Evolutionary conservation across 2,329 filamentous ascomycete genomes (phyloP).

Genomic region (Cytospora piceae): DNA sequence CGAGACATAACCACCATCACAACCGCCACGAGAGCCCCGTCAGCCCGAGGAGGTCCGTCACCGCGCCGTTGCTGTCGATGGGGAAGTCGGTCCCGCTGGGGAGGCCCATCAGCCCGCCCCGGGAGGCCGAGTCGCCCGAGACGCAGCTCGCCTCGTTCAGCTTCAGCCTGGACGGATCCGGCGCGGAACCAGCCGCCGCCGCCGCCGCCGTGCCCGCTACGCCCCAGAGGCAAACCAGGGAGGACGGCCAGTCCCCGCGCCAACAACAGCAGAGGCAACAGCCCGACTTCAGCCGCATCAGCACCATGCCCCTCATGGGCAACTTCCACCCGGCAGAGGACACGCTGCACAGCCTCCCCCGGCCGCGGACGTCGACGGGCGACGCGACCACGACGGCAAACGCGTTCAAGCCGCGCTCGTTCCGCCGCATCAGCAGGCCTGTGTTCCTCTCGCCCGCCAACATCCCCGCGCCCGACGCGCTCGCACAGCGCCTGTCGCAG

Average conservation of each 20-base stretch:
- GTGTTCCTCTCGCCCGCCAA: conserved; percentile 26
- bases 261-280: neutral
- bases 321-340: neutral
- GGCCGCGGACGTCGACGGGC: conserved; percentile 25
- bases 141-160: conserved; percentile 19
- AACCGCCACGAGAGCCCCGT: conserved; percentile 2
- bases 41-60: conserved; percentile 25
- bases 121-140: conserved; percentile 4
- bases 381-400: conserved; percentile 8
- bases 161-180: conserved; percentile 16
- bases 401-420: conserved; percentile 24
- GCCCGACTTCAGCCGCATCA: conserved; percentile 25
- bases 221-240: neutral
- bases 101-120: conserved; percentile 26
- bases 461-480: conserved; percentile 20
- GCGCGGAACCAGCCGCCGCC: neutral
- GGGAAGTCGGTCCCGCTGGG: conserved; percentile 11
- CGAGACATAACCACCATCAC: neutral
- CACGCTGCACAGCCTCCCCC: neutral
- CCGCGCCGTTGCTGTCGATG: conserved; percentile 19
- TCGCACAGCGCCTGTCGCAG: conserved; percentile 27
- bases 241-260: conserved; percentile 2
- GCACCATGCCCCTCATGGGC: conserved; percentile 21
- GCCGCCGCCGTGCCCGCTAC: neutral
- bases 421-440: conserved; percentile 30